These are phyloP conservation scores for Triangularia verruculosa DNA, from an alignment of 2,329 filamentous ascomycete genomes.

Conservation along the genomic window DNA sequence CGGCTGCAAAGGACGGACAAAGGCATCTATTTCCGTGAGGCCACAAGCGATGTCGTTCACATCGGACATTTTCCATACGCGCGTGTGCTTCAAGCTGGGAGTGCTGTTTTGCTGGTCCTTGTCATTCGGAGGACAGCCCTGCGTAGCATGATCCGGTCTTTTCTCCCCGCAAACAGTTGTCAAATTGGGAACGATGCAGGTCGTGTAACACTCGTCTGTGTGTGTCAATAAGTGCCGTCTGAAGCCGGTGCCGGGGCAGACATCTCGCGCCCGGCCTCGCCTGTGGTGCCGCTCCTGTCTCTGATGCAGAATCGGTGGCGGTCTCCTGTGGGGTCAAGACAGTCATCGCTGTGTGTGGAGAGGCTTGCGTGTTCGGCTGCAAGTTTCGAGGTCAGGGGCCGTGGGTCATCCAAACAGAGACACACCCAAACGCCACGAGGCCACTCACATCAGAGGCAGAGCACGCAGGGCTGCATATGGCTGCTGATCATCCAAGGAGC, in stretches of 20 bases:
- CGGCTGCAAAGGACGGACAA: neutral
- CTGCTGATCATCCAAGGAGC: neutral
- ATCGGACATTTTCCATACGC: neutral
- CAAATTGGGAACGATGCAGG: neutral
- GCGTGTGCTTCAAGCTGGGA: neutral
- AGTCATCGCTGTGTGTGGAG: neutral
- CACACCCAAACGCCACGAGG: neutral
- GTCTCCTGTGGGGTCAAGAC: neutral
- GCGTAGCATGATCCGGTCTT: neutral
- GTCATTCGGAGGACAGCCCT: neutral
- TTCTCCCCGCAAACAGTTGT: neutral
- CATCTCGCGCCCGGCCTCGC: neutral
- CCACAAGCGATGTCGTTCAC: neutral
- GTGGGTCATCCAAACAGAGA: neutral
- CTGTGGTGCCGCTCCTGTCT: neutral
- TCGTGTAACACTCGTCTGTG: neutral
- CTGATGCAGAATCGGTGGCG: constrained; percentile 2
- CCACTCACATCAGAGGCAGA: neutral
- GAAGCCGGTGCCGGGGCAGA: neutral
- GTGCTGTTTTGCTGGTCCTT: neutral
- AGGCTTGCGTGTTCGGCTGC: neutral
- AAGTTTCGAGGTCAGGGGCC: neutral
- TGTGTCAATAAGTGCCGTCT: neutral
- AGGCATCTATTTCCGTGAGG: neutral
- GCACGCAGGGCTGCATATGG: neutral